Evolutionary conservation across 306 rosid species (phyloP).

Genomic region (Sechiopsis laciniata): DNA sequence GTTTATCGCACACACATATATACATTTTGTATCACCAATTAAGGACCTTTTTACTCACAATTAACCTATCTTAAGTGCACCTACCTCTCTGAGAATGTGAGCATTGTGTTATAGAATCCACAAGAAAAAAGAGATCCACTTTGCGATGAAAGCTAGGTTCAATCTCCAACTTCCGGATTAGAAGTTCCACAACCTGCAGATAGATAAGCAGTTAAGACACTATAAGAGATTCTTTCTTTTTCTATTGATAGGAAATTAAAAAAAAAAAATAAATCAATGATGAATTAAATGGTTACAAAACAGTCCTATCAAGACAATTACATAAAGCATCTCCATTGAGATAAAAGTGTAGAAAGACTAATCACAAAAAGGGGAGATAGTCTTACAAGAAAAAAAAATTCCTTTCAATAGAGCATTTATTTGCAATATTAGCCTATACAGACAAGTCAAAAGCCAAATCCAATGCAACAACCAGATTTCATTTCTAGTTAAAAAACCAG

Average conservation of each 20-base stretch:
- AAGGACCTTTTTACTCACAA: constrained; percentile 3
- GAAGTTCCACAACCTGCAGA: constrained; percentile 93
- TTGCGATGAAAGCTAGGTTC: constrained; percentile 90
- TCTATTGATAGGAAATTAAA: too few relatives aligned
- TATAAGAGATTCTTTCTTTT: not conserved
- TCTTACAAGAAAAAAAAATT: not conserved
- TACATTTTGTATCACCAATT: not conserved
- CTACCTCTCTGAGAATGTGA: constrained; percentile 78
- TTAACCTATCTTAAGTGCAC: not conserved
- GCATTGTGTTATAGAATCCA: constrained; percentile 95
- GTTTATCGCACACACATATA: too few relatives aligned
- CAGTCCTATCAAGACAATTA: too few relatives aligned
- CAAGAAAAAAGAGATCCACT: constrained; percentile 92
- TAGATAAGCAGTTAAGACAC: constrained; percentile 19
- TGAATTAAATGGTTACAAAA: too few relatives aligned
- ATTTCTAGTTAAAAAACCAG: constrained; percentile 3
- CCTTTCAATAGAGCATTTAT: not conserved
- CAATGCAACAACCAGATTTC: not conserved
- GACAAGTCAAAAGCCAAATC: not conserved
- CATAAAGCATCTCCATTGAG: too few relatives aligned
- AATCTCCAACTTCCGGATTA: constrained; percentile 83
- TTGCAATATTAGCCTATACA: not conserved
- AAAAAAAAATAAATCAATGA: too few relatives aligned
- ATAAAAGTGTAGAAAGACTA: too few relatives aligned
- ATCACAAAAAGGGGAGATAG: too few relatives aligned